Evolutionary conservation across 257 asterid species (phyloP).

Genomic region (Apocynum venetum): DNA sequence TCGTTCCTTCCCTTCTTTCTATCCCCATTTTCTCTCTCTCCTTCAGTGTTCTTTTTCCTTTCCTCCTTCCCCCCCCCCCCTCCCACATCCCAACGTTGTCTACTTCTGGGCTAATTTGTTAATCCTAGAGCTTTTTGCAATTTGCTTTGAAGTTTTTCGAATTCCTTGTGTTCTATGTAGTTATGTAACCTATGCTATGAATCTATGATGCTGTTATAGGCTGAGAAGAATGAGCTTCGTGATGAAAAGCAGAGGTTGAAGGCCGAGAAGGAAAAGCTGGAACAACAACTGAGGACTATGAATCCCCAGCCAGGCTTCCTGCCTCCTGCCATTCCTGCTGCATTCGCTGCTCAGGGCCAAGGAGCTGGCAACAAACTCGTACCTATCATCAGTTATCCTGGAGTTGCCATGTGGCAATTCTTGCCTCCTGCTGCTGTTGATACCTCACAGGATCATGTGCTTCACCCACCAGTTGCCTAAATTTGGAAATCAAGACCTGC

Average conservation of each 20-base stretch:
- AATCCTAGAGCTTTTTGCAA: background rate
- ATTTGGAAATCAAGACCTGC: constrained; percentile 20
- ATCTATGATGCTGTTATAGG: constrained; percentile 32
- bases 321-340: constrained; percentile 53
- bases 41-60: background rate
- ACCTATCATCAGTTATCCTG: constrained; percentile 84
- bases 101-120: background rate
- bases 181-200: background rate
- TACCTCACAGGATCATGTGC: constrained; percentile 95
- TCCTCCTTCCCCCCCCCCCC: no score
- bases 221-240: constrained; percentile 86
- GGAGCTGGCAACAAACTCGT: constrained; percentile 71
- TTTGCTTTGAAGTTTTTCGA: background rate
- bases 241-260: constrained; percentile 92
- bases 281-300: constrained; percentile 72
- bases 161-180: background rate
- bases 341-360: constrained; percentile 63
- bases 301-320: constrained; percentile 50
- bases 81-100: no score
- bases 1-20: background rate
- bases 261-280: constrained; percentile 88
- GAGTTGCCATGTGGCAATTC: constrained; percentile 99
- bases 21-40: background rate
- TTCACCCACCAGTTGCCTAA: constrained; percentile 95
- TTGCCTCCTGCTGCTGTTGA: constrained; percentile 98